phyloP scores from a whole-genome alignment of 169 alveolate species.

The Babesia gibsoni region DNA sequence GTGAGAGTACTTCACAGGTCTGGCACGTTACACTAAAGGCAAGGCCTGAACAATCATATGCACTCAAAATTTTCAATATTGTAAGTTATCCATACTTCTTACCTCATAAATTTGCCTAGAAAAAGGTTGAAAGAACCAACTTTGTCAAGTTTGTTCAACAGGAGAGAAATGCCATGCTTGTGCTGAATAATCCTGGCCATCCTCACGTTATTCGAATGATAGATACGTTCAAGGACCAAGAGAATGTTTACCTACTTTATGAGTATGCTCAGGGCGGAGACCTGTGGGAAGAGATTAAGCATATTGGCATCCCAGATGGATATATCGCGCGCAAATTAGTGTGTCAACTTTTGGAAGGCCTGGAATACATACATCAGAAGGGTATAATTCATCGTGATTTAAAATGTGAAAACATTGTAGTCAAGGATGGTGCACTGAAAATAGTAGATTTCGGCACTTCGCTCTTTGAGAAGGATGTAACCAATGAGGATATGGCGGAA shows the following conservation, averaged over 20 bases:
- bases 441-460: slow-evolving; percentile 93
- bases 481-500: slow-evolving; percentile 3
- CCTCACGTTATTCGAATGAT: slow-evolving; percentile 72
- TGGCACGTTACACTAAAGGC: slow-evolving; percentile 76
- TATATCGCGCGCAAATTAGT: slow-evolving; percentile 64
- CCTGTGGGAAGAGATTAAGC: slow-evolving; percentile 78
- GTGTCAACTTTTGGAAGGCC: slow-evolving; percentile 77
- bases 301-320: slow-evolving; percentile 66
- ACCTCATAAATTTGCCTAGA: slow-evolving; percentile 23
- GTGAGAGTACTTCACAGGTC: slow-evolving; percentile 78
- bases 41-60: slow-evolving; percentile 65
- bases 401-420: slow-evolving; percentile 92
- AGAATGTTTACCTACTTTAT: slow-evolving; percentile 73
- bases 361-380: slow-evolving; percentile 88
- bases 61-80: slow-evolving; percentile 75
- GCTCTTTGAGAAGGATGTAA: slow-evolving; percentile 59
- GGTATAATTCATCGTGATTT: slow-evolving; percentile 92
- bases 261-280: slow-evolving; percentile 78
- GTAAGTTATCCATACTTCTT: slow-evolving; percentile 8
- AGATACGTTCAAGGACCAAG: slow-evolving; percentile 77
- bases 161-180: slow-evolving; percentile 71
- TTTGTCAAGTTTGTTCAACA: slow-evolving; percentile 66
- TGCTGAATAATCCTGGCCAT: slow-evolving; percentile 77
- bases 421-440: slow-evolving; percentile 81
- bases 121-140: slow-evolving; percentile 61